A percentile compares a stretch with the other conserved stretches of the same genome.
Conservation (phyloP, 2,329 filamentous ascomycete genomes). For the Capronia epimyces region DNA sequence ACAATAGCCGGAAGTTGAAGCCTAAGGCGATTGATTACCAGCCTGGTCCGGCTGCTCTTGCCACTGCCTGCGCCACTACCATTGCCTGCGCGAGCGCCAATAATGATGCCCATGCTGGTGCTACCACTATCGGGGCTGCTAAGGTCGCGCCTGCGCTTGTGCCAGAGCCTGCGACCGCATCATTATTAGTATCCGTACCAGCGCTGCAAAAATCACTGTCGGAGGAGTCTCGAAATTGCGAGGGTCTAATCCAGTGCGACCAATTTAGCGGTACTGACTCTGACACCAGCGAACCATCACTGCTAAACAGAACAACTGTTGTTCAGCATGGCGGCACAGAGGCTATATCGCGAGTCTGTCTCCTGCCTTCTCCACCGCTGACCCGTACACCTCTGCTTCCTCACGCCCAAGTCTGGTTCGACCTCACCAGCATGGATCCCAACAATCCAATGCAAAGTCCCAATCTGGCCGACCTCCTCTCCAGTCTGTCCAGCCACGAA, state of each 20-base stretch:
- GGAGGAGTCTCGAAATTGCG: slow-evolving; percentile 1
- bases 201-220: background rate
- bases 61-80: background rate
- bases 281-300: slow-evolving; percentile 3
- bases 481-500: slow-evolving; percentile 58
- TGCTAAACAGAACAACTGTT: slow-evolving; percentile 1
- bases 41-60: background rate
- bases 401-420: slow-evolving; percentile 13
- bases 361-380: slow-evolving; percentile 11
- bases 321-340: slow-evolving; percentile 11
- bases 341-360: slow-evolving; percentile 4
- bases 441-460: slow-evolving; percentile 22
- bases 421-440: slow-evolving; percentile 18
- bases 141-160: background rate
- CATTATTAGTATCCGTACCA: background rate
- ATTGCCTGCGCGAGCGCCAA: background rate
- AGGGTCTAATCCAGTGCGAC: slow-evolving; percentile 3
- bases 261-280: slow-evolving; percentile 4
- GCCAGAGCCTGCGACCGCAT: background rate
- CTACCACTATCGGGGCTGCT: background rate
- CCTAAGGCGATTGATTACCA: background rate
- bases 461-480: slow-evolving; percentile 54
- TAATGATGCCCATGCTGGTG: background rate
- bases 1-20: background rate
- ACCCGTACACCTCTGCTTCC: slow-evolving; percentile 3